Evolutionary conservation across 768 basidiomycete species (phyloP), one percentile per base, ranked within the genome.

Genomic region (Termitomyces sp.): DNA sequence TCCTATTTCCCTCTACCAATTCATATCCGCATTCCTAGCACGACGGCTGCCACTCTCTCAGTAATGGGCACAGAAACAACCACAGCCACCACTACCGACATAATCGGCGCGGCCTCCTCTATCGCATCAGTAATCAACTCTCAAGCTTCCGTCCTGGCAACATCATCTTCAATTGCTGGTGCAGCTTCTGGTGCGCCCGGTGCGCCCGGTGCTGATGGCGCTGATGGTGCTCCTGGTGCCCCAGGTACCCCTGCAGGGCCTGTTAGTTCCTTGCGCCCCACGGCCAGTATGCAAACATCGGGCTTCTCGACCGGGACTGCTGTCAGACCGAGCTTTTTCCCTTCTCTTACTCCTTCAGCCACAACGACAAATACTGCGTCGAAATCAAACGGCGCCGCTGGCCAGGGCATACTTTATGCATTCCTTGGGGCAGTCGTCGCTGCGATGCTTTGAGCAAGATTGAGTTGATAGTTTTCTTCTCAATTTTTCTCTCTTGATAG

Each of bases 371-470:
- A 61, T n/a, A 60, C 63, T 0, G 63, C 63, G n/a, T 9, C 50
- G 10, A 34, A n/a, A 2, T 43, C 37, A 14, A 53, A n/a, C 12
- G 54, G n/a, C 12, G 42, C 36, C 2, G 43, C 25, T 10, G 31
- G 50, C 3, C 42, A 61, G 29, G 56, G 60, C 0, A 15, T 38
- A 9, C 29, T 61, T n/a, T 51, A 57, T 53, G 56, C 52, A 15
- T 46, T 60, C 1, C 11, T 64, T 10, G 63, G 59, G 17, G 56
- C 45, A 20, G n/a, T 58, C 7, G 29, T 49, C 17, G 63, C 63
- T 20, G 56, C 60, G 3, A 48, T 64, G 34, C 49, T 64, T 12
- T 64, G 11, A 56, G n/a, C 1, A 31, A 11, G 5, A 2, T 8
- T 11, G 5, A 5, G 2, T n/a, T 12, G 7, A 43, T 42, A 4